Evolutionary conservation across 768 basidiomycete genomes (phyloP).

Genomic region (Russula brevipes): DNA sequence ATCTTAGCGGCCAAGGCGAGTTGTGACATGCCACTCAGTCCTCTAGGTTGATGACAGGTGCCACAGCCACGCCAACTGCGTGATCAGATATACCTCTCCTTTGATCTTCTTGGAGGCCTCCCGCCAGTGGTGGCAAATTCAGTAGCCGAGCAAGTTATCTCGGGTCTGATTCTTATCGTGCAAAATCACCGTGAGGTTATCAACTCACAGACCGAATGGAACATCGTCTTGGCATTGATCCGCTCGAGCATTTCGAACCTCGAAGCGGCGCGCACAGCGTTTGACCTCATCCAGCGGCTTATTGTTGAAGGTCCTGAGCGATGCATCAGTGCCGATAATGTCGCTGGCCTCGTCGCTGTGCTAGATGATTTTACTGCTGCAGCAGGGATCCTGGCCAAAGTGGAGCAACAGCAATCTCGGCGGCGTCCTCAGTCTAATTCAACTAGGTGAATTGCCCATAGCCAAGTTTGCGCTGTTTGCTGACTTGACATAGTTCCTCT

Average conservation of each 20-base stretch:
- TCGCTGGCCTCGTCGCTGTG: conserved; percentile 68
- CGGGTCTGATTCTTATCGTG: conserved; percentile 76
- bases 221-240: conserved; percentile 81
- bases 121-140: conserved; percentile 71
- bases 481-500: conserved; percentile 50
- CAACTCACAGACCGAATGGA: conserved; percentile 93
- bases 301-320: conserved; percentile 55
- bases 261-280: conserved; percentile 80
- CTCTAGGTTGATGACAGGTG: not conserved
- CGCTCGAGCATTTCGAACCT: conserved; percentile 80
- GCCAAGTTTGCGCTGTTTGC: conserved; percentile 10
- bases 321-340: conserved; percentile 70
- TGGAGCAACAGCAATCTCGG: conserved; percentile 50
- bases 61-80: conserved; percentile 62
- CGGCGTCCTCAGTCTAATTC: conserved; percentile 46
- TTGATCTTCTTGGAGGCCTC: conserved; percentile 82
- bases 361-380: conserved; percentile 82
- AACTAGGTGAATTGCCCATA: conserved; percentile 42
- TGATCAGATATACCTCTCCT: conserved; percentile 91
- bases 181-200: conserved; percentile 70
- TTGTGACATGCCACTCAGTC: conserved; percentile 4
- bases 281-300: conserved; percentile 70
- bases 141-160: conserved; percentile 87
- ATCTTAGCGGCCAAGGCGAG: conserved; percentile 75
- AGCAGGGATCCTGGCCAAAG: conserved; percentile 58